Percentiles rank a stretch among this genome's conserved stretches.
These are phyloP conservation scores for Fusarium sp. DNA, from an alignment of 2,329 filamentous ascomycete species.

Conservation along the genomic window DNA sequence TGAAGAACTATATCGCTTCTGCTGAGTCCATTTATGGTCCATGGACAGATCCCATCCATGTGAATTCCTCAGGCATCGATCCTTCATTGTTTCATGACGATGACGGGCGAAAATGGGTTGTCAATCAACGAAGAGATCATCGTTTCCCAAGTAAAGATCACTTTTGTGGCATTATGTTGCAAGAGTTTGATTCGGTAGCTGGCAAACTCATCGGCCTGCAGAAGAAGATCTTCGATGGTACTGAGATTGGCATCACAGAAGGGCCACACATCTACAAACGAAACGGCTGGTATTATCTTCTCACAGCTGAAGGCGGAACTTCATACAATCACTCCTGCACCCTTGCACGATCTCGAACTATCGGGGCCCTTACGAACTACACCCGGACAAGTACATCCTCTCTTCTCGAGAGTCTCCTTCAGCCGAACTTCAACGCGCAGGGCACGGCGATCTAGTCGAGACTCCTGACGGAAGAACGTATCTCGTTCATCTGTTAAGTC, in stretches of 20 bases:
- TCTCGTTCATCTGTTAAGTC: conserved; percentile 63
- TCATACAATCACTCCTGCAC: conserved; percentile 71
- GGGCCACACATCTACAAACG: conserved; percentile 68
- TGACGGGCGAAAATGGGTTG: conserved; percentile 65
- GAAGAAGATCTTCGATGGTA: conserved; percentile 66
- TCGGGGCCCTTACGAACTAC: conserved; percentile 71
- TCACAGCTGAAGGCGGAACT: conserved; percentile 70
- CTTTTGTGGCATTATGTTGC: conserved; percentile 67
- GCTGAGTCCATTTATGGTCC: conserved; percentile 61
- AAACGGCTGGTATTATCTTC: conserved; percentile 67
- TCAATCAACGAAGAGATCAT: conserved; percentile 67
- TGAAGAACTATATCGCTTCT: conserved; percentile 67
- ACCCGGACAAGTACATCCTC: conserved; percentile 67
- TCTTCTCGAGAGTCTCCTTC: conserved; percentile 61
- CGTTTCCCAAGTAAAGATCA: conserved; percentile 53
- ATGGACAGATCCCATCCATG: conserved; percentile 69
- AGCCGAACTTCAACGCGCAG: conserved; percentile 62
- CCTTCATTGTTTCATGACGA: conserved; percentile 68
- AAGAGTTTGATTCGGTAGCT: conserved; percentile 64
- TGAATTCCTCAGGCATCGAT: conserved; percentile 71
- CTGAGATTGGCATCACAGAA: conserved; percentile 64
- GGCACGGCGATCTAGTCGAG: conserved; percentile 65
- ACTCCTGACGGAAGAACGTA: conserved; percentile 63
- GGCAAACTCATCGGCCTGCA: conserved; percentile 65
- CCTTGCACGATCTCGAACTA: conserved; percentile 61